Conservation (phyloP, 1,284 basidiomycete genomes). For the Fomitopsis betulina region DNA sequence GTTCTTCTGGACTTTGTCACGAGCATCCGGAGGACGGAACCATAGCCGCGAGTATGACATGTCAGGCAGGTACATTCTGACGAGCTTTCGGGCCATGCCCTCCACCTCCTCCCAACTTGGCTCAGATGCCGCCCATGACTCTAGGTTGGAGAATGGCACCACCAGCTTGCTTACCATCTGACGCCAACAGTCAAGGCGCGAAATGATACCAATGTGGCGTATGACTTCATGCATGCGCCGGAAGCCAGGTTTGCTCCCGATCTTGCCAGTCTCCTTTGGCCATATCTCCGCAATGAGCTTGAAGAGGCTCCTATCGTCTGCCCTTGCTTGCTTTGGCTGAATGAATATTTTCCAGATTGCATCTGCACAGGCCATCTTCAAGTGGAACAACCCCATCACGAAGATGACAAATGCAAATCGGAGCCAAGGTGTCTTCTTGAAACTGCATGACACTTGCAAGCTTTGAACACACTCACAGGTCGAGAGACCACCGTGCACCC, state of each 20-base stretch:
- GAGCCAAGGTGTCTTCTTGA: no score
- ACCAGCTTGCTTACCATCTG: no score
- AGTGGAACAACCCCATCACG: constrained; percentile 32
- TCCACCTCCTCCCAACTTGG: no score
- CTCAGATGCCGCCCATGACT: background rate
- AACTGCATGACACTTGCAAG: no score
- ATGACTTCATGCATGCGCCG: constrained; percentile 32
- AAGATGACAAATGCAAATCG: constrained; percentile 23
- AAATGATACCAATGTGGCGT: constrained; percentile 19
- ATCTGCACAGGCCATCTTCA: constrained; percentile 34
- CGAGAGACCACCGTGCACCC: no score
- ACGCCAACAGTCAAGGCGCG: constrained; percentile 9
- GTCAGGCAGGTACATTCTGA: no score
- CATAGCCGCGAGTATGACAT: no score
- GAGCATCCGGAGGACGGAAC: no score
- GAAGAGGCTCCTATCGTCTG: background rate
- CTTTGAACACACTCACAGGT: no score
- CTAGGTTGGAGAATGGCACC: no score
- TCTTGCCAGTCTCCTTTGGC: constrained; percentile 22
- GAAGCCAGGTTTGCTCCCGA: constrained; percentile 29
- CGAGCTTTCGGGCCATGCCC: no score
- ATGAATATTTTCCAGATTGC: constrained; percentile 30
- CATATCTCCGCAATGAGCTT: background rate
- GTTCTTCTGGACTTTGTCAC: no score
- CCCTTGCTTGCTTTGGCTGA: constrained; percentile 5